Base-by-base conservation (phyloP, 1,139 yeast genomes). In the Entelexis paramagnoliae region DNA sequence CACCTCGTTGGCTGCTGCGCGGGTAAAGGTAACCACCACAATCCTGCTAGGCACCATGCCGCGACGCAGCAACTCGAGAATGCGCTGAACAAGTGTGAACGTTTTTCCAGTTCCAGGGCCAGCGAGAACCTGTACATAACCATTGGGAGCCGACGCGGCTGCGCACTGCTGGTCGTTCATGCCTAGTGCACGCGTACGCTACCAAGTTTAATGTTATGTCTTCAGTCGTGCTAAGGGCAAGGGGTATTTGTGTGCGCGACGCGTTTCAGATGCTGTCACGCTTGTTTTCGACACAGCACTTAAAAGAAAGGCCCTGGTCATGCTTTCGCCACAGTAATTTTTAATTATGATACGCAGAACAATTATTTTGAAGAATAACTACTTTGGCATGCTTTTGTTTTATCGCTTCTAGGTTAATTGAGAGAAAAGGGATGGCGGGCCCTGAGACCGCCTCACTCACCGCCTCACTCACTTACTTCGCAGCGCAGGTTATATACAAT, bases 1-100 rank as follows among this genome's bases (percentile, higher is more conserved):
- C n/a, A 57, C 29, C 22, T 57, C 59, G 16, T 36, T 46, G 8
- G 83, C 88, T 0, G 91, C 80, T 51, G 83, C 70, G 58, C 83
- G 83, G 0, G 93, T 83, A 75, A 84, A 73, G 7, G 88, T 79
- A 14, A 84, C 67, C 4, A 82, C 80, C 34, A 83, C 63, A 2
- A 84, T 74, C 50, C 79, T 78, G 10, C 69, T 64, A 0, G 89
- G 85, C 2, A 63, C 55, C 1, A 67, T 16, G 11, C 68, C 67
- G 4, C 68, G 55, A 2, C 63, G 56, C 0, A 82, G 61, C 55
- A 81, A 59, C 55, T 74, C 69, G 1, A 75, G 75, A 0, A 82
- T 70, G 52, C 86, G 70, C 34, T 73, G 69, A 1, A 78, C 75
- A 26, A 84, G 60, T 0, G 89, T 80, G 41, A 70, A 69, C 0